Evolutionary conservation across 2,329 filamentous ascomycete species (phyloP).

Genomic region (Stromatinia cepivora): DNA sequence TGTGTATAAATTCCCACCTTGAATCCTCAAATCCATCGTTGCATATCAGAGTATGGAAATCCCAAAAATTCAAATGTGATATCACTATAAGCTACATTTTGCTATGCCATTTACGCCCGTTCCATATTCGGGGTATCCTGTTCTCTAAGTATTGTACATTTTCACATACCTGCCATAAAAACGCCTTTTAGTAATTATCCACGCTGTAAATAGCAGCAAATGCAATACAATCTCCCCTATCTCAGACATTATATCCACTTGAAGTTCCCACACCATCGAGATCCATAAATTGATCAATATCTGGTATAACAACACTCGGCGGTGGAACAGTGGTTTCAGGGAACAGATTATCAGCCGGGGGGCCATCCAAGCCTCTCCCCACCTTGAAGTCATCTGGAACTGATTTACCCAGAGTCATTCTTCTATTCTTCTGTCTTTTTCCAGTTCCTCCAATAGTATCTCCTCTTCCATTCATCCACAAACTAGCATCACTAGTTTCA

Average conservation of each 20-base stretch:
- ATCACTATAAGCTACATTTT: background rate
- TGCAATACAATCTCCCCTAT: background rate
- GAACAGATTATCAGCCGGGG: constrained; percentile 35
- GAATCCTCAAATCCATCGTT: background rate
- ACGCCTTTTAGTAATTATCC: background rate
- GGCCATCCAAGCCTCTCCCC: constrained; percentile 41
- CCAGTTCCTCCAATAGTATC: constrained; percentile 41
- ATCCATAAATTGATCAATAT: constrained; percentile 30
- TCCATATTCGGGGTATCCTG: constrained; percentile 11
- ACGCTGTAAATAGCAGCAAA: background rate
- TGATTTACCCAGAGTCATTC: constrained; percentile 40
- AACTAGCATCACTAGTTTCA: constrained; percentile 45
- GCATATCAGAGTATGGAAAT: background rate
- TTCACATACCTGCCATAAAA: background rate
- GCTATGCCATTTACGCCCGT: constrained; percentile 11
- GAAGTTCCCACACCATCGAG: constrained; percentile 20
- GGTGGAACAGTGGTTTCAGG: constrained; percentile 30
- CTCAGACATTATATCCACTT: constrained; percentile 18
- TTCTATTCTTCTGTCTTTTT: constrained; percentile 39
- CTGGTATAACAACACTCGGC: constrained; percentile 3
- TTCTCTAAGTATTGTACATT: background rate
- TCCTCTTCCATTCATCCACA: constrained; percentile 50
- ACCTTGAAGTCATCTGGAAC: constrained; percentile 41
- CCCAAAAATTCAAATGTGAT: background rate
- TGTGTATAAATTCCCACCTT: too few species aligned